phyloP scores from a whole-genome alignment of 345 rosid species.

The Hypericum androsaemum region DNA sequence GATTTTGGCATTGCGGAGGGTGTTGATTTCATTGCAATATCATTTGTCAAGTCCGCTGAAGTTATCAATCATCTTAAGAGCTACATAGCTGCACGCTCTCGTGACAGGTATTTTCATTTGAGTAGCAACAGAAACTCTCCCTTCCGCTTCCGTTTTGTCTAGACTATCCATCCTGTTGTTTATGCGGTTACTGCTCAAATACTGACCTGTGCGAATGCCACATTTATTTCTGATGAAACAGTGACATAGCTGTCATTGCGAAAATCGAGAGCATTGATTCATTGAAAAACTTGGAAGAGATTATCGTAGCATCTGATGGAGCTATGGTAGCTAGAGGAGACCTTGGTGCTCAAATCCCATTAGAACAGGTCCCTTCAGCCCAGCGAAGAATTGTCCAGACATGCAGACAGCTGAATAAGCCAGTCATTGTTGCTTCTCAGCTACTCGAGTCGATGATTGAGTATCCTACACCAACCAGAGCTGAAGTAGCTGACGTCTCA shows the following conservation, averaged over 20 bases:
- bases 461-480: slow-evolving; percentile 98
- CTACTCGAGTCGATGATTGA: slow-evolving; percentile 98
- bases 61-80: slow-evolving; percentile 91
- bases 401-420: slow-evolving; percentile 87
- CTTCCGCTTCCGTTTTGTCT: too few species aligned
- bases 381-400: slow-evolving; percentile 77
- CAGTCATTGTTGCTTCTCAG: slow-evolving; percentile 95
- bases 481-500: slow-evolving; percentile 98
- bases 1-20: slow-evolving; percentile 97
- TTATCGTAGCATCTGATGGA: slow-evolving; percentile 85
- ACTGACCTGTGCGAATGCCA: background rate
- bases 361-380: slow-evolving; percentile 96
- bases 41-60: slow-evolving; percentile 99
- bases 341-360: slow-evolving; percentile 95
- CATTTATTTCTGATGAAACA: slow-evolving; percentile 18
- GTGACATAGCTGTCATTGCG: slow-evolving; percentile 86
- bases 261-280: slow-evolving; percentile 97
- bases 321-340: slow-evolving; percentile 99
- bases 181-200: too few species aligned
- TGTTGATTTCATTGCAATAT: slow-evolving; percentile 94
- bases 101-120: slow-evolving; percentile 67
- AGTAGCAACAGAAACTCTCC: too few species aligned
- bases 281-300: slow-evolving; percentile 78
- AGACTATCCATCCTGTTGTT: too few species aligned
- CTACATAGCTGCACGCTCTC: slow-evolving; percentile 86